Evolutionary conservation across 1,284 basidiomycete genomes (phyloP), one percentile per base, ranked within the genome.

Genomic region (Rhodofomes roseus): DNA sequence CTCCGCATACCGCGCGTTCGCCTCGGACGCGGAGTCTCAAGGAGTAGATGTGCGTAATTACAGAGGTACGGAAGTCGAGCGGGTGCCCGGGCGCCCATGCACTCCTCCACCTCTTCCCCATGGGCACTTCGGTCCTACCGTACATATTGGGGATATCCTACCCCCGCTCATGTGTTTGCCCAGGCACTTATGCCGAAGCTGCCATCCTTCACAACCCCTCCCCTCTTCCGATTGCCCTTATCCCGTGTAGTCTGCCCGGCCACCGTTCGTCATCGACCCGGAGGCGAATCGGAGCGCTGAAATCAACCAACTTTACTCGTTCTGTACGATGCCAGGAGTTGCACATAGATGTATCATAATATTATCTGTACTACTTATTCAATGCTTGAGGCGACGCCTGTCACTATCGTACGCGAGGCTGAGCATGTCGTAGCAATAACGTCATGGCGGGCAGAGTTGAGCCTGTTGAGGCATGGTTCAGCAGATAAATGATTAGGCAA

Each of bases 91-190:
- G 36, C 29, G 9, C 31, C 36, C 29, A 53, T 36, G 51, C 25
- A 34, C 34, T 37, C 37, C 16, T 4, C 23, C 18, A 31, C 37
- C 12, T 18, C 25, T 48, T 18, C 23, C 46, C 25, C 43, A 14
- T 18, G 16, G 56, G 46, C 48, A 57, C 36, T 20, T 25, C 46
- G 37, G 44, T 46, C 23, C 48, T 27, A 40, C 56, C 56, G 56
- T 51, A 57, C 56, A 57, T 57, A 51, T 51, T 39, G 56, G 56
- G 48, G 29, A 44, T 23, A 23, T 31, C 46, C 11, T 22, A 27
- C 22, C 48, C 55, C 25, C 5, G 11, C 34, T 40, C 23, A 34
- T 34, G 25, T 43, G 25, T 41, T 23, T 20, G 29, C 55, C 27
- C n/a, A 31, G 43, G 40, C 22, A 27, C n/a, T 25, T 39, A 41